phyloP scores from a whole-genome alignment of 2,329 filamentous ascomycete species.

The Exophiala dermatitidis region DNA sequence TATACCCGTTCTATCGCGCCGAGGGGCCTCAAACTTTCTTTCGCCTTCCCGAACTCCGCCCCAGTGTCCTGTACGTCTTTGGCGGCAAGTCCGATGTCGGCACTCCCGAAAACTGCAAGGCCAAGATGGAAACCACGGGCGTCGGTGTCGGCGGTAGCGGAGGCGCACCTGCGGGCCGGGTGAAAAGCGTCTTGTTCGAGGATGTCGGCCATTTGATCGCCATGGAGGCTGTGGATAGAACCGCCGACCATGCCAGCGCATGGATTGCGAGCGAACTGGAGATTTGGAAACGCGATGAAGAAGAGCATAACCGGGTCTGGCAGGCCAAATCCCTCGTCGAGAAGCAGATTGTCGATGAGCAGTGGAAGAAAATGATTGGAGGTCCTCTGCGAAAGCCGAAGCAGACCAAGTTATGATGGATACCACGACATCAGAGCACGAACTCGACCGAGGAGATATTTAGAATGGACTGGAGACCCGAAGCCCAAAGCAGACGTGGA shows the following conservation, averaged over 20 bases:
- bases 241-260: slow-evolving; percentile 21
- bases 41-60: slow-evolving; percentile 39
- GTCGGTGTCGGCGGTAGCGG: slow-evolving; percentile 37
- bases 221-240: slow-evolving; percentile 28
- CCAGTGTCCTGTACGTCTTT: slow-evolving; percentile 42
- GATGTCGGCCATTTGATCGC: slow-evolving; percentile 28
- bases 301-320: slow-evolving; percentile 22
- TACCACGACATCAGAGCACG: too few relatives aligned
- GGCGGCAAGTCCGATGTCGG: slow-evolving; percentile 39
- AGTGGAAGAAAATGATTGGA: slow-evolving; percentile 25
- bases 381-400: slow-evolving; percentile 22
- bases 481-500: too few relatives aligned
- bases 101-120: slow-evolving; percentile 33
- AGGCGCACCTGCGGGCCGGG: slow-evolving; percentile 48
- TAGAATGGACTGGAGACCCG: too few relatives aligned
- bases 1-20: slow-evolving; percentile 40
- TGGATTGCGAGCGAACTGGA: slow-evolving; percentile 26
- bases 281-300: slow-evolving; percentile 24
- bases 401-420: slow-evolving; percentile 23
- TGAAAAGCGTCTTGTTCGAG: slow-evolving; percentile 25
- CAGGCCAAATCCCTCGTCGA: slow-evolving; percentile 20
- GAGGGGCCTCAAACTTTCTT: slow-evolving; percentile 36
- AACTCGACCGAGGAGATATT: too few relatives aligned
- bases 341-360: slow-evolving; percentile 25
- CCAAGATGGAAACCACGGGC: slow-evolving; percentile 38